Base-by-base conservation (phyloP, 495 filamentous ascomycete genomes). In the Penicillium cosmopolitanum region DNA sequence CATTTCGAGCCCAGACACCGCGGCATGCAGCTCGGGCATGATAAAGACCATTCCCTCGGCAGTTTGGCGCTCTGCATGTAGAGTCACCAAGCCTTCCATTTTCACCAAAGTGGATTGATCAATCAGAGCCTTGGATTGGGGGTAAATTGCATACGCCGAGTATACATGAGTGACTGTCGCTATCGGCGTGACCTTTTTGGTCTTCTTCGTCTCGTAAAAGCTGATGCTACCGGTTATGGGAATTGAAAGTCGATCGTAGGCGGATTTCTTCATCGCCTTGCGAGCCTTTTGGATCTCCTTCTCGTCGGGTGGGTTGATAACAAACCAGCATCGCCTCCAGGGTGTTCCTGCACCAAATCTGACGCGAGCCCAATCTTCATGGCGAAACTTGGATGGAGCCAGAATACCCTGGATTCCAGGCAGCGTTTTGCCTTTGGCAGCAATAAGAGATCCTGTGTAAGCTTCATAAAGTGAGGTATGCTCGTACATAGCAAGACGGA, bases 301-400 rank as follows among this genome's bases (percentile, higher is more conserved):
- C 72, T 97, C 93, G 64, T 93, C 89, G 4, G 96, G 95, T 19
- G 94, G 95, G 10, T 84, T 84, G 56, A 97, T 88, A 60, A 98
- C 94, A 73, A 92, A 97, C 91, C 92, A 99, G 71, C 93, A 98
- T 13, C 94, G 88, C 65, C 89, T 85, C 95, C 95, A 99, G 2
- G 95, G 94, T 10, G 94, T 96, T 16, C 95, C 95, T 13, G 96
- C 94, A 16, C 95, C 95, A 66, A 99, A 99, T 62, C 95, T 82
- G 16, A 99, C 96, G 51, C 95, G 85, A 3, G 90, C 92, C 96
- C 96, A 99, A 75, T 97, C 93, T 73, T 96, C 92, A 50, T 90
- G 80, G 53, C 86, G 89, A 53, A 90, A 83, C 50, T 82, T 84
- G 21, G 86, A 81, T 51, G 90, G 85, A 58, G 94, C 89, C 80